Base-by-base conservation (phyloP, 495 filamentous ascomycete species). In the Darksidea phi region DNA sequence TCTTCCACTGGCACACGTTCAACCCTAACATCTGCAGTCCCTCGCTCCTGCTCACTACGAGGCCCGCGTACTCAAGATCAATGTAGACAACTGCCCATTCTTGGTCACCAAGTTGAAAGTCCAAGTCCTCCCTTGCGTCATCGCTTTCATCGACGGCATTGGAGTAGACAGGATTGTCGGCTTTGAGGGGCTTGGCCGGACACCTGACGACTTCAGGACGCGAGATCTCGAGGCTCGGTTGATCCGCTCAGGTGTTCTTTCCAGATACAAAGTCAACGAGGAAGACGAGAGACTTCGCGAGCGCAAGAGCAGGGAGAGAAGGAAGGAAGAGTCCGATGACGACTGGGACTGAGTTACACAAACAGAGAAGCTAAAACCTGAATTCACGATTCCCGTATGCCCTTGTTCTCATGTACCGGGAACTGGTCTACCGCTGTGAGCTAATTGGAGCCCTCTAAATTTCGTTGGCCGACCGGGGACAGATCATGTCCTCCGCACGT, bases 81-180 rank as follows among this genome's bases (percentile, higher is more conserved):
- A 87, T 65, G 88, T 91, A 45, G 84, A 85, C 36, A 84, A 88
- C 51, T 86, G 85, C 41, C 85, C 88, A 0, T 92, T 90, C 56
- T 71, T 92, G 20, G 86, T 88, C 11, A 81, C 83, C 61, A 88
- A 85, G 57, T 69, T 92, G 47, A 84, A 83, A 47, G 79, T 92
- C 8, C 74, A 84, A 58, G 84, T 91, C 0, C 70, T 92, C 41
- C 88, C 88, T 0, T 92, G 88, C 66, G 85, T 92, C 52, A 81
- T 92, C 63, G 83, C 82, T 21, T 91, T 91, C 63, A 75, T 85
- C 49, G 83, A 88, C 72, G 88, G 88, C 5, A 72, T 87, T 37
- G 77, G 78, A 1, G 81, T 84, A 41, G 88, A 89, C 65, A 72
- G 88, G 34, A 80, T 92, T 6, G 75, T 90, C 54, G 88, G 88